Evolutionary conservation across 2,329 filamentous ascomycete species (phyloP).

Genomic region (Eurotiales sp.): DNA sequence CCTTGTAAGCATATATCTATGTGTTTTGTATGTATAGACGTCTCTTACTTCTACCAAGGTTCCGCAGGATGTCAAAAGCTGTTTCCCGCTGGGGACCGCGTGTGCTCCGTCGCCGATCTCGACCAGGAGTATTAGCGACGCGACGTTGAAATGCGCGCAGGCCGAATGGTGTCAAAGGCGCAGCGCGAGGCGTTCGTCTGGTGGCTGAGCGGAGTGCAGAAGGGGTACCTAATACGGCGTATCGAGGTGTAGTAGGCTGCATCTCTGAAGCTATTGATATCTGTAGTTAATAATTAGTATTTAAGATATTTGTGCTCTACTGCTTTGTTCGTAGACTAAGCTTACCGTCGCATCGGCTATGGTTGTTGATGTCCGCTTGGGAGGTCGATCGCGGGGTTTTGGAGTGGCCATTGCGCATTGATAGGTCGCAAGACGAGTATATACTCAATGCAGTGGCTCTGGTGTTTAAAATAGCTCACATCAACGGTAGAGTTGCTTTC

Average conservation of each 20-base stretch:
- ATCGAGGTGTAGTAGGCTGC: slow-evolving; percentile 33
- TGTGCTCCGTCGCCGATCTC: slow-evolving; percentile 48
- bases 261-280: slow-evolving; percentile 7
- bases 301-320: background rate
- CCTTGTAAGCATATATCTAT: background rate
- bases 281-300: background rate
- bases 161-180: slow-evolving; percentile 54
- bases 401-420: slow-evolving; percentile 11
- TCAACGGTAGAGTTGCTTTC: background rate
- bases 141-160: slow-evolving; percentile 53
- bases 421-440: slow-evolving; percentile 7
- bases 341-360: slow-evolving; percentile 20
- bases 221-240: slow-evolving; percentile 27
- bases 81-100: slow-evolving; percentile 50
- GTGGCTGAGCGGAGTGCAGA: slow-evolving; percentile 30
- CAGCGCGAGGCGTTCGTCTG: slow-evolving; percentile 35
- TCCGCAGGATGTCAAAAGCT: slow-evolving; percentile 52
- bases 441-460: background rate
- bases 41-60: slow-evolving; percentile 49
- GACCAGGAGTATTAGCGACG: slow-evolving; percentile 49
- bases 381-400: slow-evolving; percentile 11
- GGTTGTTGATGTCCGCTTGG: slow-evolving; percentile 13
- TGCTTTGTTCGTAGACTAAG: background rate
- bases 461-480: too few relatives aligned
- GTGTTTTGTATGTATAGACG: background rate